Evolutionary conservation across 768 basidiomycete species (phyloP), one percentile per base, ranked within the genome.

Genomic region (Boletus eberwhitei): DNA sequence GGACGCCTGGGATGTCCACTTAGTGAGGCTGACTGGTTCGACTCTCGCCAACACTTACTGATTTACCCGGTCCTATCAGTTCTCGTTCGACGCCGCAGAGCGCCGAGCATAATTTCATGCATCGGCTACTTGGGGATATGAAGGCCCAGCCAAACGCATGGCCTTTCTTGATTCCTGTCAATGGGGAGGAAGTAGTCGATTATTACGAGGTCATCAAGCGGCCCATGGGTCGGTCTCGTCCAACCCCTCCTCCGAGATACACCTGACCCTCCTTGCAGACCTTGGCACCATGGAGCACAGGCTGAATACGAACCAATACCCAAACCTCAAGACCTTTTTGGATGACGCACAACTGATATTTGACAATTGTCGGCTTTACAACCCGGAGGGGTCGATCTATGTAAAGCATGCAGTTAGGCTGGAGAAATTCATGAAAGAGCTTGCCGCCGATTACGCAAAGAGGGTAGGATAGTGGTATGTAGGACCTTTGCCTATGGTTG

Each of bases 341-440:
- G 81, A 79, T 40, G 97, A 98, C 67, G 87, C 87, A 16, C 82
- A 85, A 58, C 76, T 97, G 51, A 82, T 98, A 50, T 91, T 92
- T 64, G 83, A 91, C 60, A 99, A 99, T 65, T 97, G 95, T 72
- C 78, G 85, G 52, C 70, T 77, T 48, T 98, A 96, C 73, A 99
- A 99, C 67, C 85, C 85, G 2, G 89, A 93, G 61, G 77, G 76
- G 22, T 82, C 85, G 4, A 79, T 88, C 48, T 97, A 94, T 68
- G 82, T 85, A 50, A 90, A 86, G 73, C 88, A 91, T 60, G 95
- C 94, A 8, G 86, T 80, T 60, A 87, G 84, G 71, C 69, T 98
- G 71, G 93, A 95, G 64, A 88, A 83, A 67, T 85, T 82, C 59
- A 74, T 95, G 67, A 82, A 81, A 53, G 84, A 85, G 11, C 67